A percentile compares a stretch with the other conserved stretches of the same genome.
Evolutionary conservation across 768 basidiomycete genomes (phyloP).

Genomic region (Tulasnella sp.): DNA sequence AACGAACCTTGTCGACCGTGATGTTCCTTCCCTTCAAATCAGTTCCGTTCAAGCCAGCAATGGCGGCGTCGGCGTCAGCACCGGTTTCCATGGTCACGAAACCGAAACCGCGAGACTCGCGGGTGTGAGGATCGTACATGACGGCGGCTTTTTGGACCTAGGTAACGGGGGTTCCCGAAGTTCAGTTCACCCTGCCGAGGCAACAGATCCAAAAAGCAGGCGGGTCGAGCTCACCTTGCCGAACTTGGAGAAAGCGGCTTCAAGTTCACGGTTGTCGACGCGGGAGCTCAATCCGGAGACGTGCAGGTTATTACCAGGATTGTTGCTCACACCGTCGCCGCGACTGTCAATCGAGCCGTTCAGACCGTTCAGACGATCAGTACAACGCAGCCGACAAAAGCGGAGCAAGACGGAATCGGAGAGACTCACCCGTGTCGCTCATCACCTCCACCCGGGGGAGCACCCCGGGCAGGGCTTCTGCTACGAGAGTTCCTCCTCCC

Average conservation of each 20-base stretch:
- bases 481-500: slow-evolving; percentile 72
- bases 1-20: slow-evolving; percentile 77
- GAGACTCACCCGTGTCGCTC: slow-evolving; percentile 53
- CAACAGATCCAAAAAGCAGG: background rate
- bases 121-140: slow-evolving; percentile 64
- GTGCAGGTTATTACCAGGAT: slow-evolving; percentile 65
- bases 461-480: slow-evolving; percentile 57
- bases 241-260: slow-evolving; percentile 81
- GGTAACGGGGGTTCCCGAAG: background rate
- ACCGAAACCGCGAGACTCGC: slow-evolving; percentile 76
- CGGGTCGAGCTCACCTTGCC: slow-evolving; percentile 58
- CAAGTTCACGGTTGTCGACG: slow-evolving; percentile 80
- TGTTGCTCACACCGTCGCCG: slow-evolving; percentile 42
- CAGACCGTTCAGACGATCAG: too few species aligned
- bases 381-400: too few species aligned
- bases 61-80: slow-evolving; percentile 90
- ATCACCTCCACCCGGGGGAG: slow-evolving; percentile 41
- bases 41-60: slow-evolving; percentile 75
- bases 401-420: too few species aligned
- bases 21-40: slow-evolving; percentile 85
- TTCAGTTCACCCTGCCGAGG: background rate
- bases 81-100: slow-evolving; percentile 82
- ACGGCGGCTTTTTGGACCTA: slow-evolving; percentile 63
- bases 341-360: too few species aligned
- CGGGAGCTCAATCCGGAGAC: slow-evolving; percentile 57